Percentiles rank a stretch among this genome's conserved stretches.
Conservation (phyloP, 2,329 filamentous ascomycete species). For the Aspergillus brasiliensis region DNA sequence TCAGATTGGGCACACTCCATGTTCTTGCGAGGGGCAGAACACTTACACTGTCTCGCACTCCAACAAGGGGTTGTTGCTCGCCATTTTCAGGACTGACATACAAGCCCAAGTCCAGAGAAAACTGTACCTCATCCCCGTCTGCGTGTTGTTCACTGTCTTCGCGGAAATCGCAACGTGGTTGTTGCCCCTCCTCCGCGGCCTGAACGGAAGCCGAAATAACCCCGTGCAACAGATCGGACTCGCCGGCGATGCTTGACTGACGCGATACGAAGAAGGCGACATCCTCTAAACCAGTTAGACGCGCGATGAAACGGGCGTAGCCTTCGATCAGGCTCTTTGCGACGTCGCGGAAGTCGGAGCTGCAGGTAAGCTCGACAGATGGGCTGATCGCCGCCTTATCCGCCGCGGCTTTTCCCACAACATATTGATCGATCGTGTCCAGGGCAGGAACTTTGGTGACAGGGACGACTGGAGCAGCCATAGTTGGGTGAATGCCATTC, state of each 20-base stretch:
- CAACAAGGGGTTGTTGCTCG: conserved; percentile 4
- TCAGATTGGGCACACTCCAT: background rate
- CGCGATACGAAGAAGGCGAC: conserved; percentile 25
- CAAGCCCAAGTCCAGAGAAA: conserved; percentile 23
- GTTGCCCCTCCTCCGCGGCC: background rate
- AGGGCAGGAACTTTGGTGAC: conserved; percentile 30
- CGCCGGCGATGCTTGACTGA: conserved; percentile 7
- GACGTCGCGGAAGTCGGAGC: conserved; percentile 10
- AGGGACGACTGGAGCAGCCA: conserved; percentile 16
- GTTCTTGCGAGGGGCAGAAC: background rate
- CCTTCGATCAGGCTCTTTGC: conserved; percentile 21
- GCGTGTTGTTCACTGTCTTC: conserved; percentile 17
- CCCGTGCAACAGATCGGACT: background rate
- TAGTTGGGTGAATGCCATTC: background rate
- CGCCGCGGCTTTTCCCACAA: conserved; percentile 10
- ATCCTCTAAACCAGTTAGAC: conserved; percentile 30
- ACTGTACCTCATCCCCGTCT: conserved; percentile 24
- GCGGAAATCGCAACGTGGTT: conserved; percentile 4
- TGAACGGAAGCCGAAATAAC: conserved; percentile 19
- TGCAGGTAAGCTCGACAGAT: conserved; percentile 14
- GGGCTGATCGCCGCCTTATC: conserved; percentile 12
- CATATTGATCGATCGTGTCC: conserved; percentile 30
- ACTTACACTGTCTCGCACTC: conserved; percentile 18
- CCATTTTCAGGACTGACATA: conserved; percentile 19
- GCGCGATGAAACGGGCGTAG: conserved; percentile 29